phyloP scores from a whole-genome alignment of 1,284 basidiomycete genomes.

The Sanghuangporus sanghuang region DNA sequence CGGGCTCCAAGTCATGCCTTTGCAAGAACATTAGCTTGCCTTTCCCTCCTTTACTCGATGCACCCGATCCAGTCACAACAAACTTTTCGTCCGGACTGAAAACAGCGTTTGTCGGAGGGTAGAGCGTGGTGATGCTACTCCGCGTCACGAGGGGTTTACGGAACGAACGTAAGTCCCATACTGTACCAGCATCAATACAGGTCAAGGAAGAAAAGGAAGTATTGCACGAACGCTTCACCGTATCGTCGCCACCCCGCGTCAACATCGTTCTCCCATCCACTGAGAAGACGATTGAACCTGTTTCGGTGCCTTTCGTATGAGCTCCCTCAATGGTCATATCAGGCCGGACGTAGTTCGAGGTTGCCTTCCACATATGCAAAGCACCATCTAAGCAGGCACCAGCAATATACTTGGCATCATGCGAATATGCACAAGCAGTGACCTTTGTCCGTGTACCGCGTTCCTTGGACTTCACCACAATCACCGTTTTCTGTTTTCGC shows the following conservation, averaged over 20 bases:
- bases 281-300: slow-evolving; percentile 80
- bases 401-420: slow-evolving; percentile 80
- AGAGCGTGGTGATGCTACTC: slow-evolving; percentile 66
- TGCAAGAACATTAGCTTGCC: slow-evolving; percentile 75
- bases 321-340: slow-evolving; percentile 82
- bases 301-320: slow-evolving; percentile 79
- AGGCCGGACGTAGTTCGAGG: slow-evolving; percentile 87
- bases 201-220: not conserved
- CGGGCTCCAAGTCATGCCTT: slow-evolving; percentile 63
- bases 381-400: slow-evolving; percentile 89
- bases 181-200: slow-evolving; percentile 37
- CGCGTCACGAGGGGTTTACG: slow-evolving; percentile 78
- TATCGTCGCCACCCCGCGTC: slow-evolving; percentile 89
- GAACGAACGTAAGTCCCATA: slow-evolving; percentile 91
- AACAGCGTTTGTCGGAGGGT: slow-evolving; percentile 87
- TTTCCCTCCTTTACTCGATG: slow-evolving; percentile 55
- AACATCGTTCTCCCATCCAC: slow-evolving; percentile 78
- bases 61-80: slow-evolving; percentile 77
- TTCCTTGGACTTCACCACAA: slow-evolving; percentile 95
- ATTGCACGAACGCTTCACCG: slow-evolving; percentile 78
- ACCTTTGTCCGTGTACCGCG: slow-evolving; percentile 94
- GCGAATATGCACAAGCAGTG: slow-evolving; percentile 80
- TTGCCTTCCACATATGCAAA: slow-evolving; percentile 90
- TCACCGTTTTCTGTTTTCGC: slow-evolving; percentile 88
- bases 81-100: slow-evolving; percentile 91